Evolutionary conservation across 78 protist genomes (phyloP).

Genomic region (Dictyostelium capitatum): DNA sequence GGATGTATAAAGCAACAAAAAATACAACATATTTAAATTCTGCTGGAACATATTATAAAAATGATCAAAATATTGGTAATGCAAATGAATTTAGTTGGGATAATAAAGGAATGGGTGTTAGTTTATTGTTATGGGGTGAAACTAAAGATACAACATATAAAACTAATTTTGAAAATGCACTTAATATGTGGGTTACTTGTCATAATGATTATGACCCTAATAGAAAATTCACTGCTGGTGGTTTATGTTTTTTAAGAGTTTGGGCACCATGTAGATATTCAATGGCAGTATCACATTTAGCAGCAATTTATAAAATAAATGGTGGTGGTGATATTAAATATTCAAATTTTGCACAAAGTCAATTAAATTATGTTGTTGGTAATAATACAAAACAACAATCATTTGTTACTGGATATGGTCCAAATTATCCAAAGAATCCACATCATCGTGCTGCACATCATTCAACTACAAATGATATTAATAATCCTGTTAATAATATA

Average conservation of each 20-base stretch:
- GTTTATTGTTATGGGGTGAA: not conserved
- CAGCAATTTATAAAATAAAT: not conserved
- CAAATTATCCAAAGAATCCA: constrained; percentile 37
- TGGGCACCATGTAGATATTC: constrained; percentile 63
- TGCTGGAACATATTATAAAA: not conserved
- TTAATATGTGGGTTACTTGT: not conserved
- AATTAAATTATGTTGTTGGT: constrained; percentile 33
- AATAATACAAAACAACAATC: constrained; percentile 9
- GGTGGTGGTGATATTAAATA: not conserved
- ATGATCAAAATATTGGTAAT: not conserved
- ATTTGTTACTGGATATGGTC: constrained; percentile 37
- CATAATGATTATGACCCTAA: not conserved
- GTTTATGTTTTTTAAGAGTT: constrained; percentile 3
- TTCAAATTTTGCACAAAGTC: not conserved
- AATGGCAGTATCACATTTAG: constrained; percentile 8
- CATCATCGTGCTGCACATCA: constrained; percentile 71
- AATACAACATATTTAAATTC: not conserved
- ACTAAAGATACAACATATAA: not conserved
- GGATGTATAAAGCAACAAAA: constrained; percentile 32
- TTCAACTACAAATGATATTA: not conserved
- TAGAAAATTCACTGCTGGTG: constrained; percentile 3
- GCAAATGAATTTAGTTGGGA: constrained; percentile 35
- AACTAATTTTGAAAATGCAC: not conserved
- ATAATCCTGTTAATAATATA: constrained; percentile 11
- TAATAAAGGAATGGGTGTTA: not conserved